These are phyloP conservation scores for Paraphoma chrysanthemicola DNA, from an alignment of 2,329 filamentous ascomycete genomes.

Conservation along the genomic window DNA sequence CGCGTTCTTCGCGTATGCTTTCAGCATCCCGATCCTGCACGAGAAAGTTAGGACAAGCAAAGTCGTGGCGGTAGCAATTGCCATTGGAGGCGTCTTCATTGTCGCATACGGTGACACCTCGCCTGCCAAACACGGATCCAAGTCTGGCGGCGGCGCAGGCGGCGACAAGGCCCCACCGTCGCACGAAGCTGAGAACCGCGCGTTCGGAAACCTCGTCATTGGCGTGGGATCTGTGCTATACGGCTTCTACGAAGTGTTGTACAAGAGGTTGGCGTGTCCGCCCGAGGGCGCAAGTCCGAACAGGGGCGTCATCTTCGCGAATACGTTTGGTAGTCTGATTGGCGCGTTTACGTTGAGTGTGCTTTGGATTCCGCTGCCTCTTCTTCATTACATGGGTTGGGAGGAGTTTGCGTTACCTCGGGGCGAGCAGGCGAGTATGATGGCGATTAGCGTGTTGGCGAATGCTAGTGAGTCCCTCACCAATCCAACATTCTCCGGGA, in stretches of 20 bases:
- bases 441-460: conserved; percentile 79
- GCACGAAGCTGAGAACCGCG: conserved; percentile 68
- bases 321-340: conserved; percentile 87
- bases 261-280: conserved; percentile 92
- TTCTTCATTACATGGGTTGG: conserved; percentile 78
- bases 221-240: conserved; percentile 90
- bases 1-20: conserved; percentile 97
- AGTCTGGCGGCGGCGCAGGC: conserved; percentile 62
- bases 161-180: conserved; percentile 55
- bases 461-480: conserved; percentile 71
- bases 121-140: conserved; percentile 61
- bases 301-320: conserved; percentile 96
- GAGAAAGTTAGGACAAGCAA: conserved; percentile 87
- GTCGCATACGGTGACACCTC: conserved; percentile 86
- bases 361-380: conserved; percentile 88
- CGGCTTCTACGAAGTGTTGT: conserved; percentile 95
- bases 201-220: conserved; percentile 90
- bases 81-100: conserved; percentile 88
- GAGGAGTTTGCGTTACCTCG: conserved; percentile 84
- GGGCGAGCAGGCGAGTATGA: conserved; percentile 79
- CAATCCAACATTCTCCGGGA: not conserved
- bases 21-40: conserved; percentile 86
- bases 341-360: conserved; percentile 84
- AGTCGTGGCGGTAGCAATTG: conserved; percentile 82
- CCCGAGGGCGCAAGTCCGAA: conserved; percentile 83